phyloP scores from a whole-genome alignment of 2,329 filamentous ascomycete species.

The Gnomoniopsis sp. region DNA sequence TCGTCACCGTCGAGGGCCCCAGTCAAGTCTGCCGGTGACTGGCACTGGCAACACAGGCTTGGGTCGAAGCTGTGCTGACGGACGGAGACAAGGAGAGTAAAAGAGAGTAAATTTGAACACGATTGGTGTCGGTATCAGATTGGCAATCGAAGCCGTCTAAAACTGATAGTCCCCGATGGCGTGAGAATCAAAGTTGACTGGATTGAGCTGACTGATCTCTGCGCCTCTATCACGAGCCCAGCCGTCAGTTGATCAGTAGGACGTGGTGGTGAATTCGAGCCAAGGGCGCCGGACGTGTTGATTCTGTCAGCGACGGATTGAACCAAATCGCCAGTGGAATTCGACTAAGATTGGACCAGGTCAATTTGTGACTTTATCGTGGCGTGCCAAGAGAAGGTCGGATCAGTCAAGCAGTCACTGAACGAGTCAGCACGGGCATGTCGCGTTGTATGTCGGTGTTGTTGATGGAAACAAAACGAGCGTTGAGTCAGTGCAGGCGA shows the following conservation, averaged over 20 bases:
- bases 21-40: conserved; percentile 12
- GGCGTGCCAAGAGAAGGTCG: not conserved
- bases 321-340: not conserved
- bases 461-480: conserved; percentile 1
- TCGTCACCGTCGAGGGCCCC: conserved; percentile 15
- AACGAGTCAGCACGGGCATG: conserved; percentile 1
- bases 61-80: not conserved
- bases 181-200: not conserved
- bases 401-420: not conserved
- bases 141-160: not conserved
- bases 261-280: not conserved
- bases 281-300: not conserved
- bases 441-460: not conserved
- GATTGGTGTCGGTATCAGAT: too few relatives aligned
- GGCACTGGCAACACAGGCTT: conserved; percentile 1
- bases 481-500: not conserved
- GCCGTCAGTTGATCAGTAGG: not conserved
- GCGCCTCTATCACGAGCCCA: not conserved
- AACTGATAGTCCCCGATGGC: not conserved
- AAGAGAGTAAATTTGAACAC: not conserved
- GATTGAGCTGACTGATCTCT: not conserved
- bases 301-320: not conserved
- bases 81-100: not conserved
- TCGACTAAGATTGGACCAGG: not conserved
- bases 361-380: not conserved